Evolutionary conservation across 202 grass and related monocot genomes (phyloP), one percentile per base, ranked within the genome.

Genomic region (Digitaria exilis): DNA sequence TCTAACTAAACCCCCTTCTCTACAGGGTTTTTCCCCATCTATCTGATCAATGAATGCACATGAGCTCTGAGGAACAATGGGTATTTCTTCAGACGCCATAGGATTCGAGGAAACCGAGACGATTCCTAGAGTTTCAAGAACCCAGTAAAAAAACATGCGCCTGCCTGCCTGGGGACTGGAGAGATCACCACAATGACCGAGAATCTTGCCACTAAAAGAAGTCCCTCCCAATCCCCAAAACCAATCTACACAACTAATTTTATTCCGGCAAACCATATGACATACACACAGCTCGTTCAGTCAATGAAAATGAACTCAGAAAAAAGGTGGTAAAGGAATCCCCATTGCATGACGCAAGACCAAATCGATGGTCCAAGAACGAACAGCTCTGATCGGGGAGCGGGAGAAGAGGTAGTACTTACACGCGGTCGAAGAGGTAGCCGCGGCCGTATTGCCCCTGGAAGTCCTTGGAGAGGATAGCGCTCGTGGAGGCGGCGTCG

Each of bases 401-500:
- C 7, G n/a, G 48, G 18, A 26, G n/a, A 29, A 57, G 78, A 94
- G 92, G 67, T 92, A 94, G 54, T n/a, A n/a, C n/a, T n/a, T n/a
- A n/a, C n/a, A 87, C 87, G 22, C 77, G 73, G 59, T 84, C 89
- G 37, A 65, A 69, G n/a, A n/a, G n/a, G n/a, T n/a, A n/a, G n/a
- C n/a, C n/a, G n/a, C n/a, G n/a, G n/a, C n/a, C n/a, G n/a, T n/a
- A n/a, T n/a, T 63, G 82, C 19, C 92, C 92, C 2, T 65, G 63
- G 82, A 94, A 92, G n/a, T 88, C 73, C 74, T 79, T 83, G 46
- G 92, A 91, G 43, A 91, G 14, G 68, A 94, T 83, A n/a, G 77
- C 84, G 24, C 76, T 64, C 49, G 35, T 54, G 54, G 87, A 90
- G 55, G 89, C 89, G 19, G 84, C 81, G 86, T 92, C 87, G 21